phyloP scores from a whole-genome alignment of 208 protist genomes.

The Leishmania mexicana region DNA sequence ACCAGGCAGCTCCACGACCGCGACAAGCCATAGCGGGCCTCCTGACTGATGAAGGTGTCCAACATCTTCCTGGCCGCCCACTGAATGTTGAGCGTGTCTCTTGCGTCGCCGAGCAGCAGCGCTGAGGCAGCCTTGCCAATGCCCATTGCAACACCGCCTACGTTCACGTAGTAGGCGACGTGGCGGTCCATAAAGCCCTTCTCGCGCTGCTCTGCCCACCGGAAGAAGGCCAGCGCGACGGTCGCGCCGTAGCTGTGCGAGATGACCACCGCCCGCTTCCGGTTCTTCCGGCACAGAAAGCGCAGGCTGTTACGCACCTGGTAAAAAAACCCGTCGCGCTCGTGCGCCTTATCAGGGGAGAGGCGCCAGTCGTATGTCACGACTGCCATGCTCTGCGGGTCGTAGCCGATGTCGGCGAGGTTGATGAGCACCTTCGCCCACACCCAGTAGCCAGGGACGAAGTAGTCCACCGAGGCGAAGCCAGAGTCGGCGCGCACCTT shows the following conservation, averaged over 20 bases:
- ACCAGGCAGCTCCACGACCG: slow-evolving; percentile 76
- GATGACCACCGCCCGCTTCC: slow-evolving; percentile 70
- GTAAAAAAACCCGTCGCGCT: slow-evolving; percentile 87
- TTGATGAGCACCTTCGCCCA: slow-evolving; percentile 93
- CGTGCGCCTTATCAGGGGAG: slow-evolving; percentile 63
- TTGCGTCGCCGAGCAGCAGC: slow-evolving; percentile 84
- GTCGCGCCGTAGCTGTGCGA: slow-evolving; percentile 90
- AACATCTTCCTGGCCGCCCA: slow-evolving; percentile 57
- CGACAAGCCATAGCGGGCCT: slow-evolving; percentile 61
- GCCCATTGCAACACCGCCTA: slow-evolving; percentile 82
- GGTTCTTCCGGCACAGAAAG: slow-evolving; percentile 80
- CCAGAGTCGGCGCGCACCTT: slow-evolving; percentile 85
- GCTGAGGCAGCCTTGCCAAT: slow-evolving; percentile 81
- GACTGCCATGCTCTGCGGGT: slow-evolving; percentile 88
- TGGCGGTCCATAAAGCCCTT: slow-evolving; percentile 82
- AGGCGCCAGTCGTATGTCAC: slow-evolving; percentile 93
- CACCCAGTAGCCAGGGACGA: slow-evolving; percentile 92
- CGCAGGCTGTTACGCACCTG: slow-evolving; percentile 66
- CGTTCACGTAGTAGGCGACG: slow-evolving; percentile 86
- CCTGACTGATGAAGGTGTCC: slow-evolving; percentile 78
- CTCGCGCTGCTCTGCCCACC: slow-evolving; percentile 81
- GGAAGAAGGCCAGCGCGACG: slow-evolving; percentile 86
- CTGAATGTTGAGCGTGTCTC: slow-evolving; percentile 83
- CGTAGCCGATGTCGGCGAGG: slow-evolving; percentile 94
- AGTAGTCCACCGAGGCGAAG: slow-evolving; percentile 87